Conservation (phyloP, 2,329 filamentous ascomycete species). For the Ophiostoma sp. region DNA sequence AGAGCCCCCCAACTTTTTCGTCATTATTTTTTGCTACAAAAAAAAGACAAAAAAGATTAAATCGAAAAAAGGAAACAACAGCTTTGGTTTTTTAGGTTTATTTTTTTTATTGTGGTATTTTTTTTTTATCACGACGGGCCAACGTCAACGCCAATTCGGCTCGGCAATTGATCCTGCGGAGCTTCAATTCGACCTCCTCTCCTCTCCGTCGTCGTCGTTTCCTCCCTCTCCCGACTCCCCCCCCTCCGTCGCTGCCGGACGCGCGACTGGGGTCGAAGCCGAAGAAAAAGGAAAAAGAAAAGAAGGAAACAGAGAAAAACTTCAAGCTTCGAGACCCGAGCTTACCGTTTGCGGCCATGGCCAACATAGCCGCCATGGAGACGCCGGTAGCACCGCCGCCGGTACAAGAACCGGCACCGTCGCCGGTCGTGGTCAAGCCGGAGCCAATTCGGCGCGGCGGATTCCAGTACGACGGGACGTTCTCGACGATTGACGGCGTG, state of each 20-base stretch:
- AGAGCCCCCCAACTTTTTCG: conserved; percentile 15
- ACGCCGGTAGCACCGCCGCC: conserved; percentile 5
- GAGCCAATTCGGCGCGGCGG: conserved; percentile 35
- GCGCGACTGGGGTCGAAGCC: not conserved
- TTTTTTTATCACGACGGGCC: not conserved
- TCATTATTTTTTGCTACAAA: conserved; percentile 26
- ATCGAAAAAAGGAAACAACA: conserved; percentile 25
- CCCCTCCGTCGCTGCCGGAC: not conserved
- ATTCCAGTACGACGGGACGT: conserved; percentile 36
- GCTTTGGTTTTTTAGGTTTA: not conserved
- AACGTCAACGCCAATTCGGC: not conserved
- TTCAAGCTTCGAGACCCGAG: not conserved
- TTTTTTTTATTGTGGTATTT: conserved; percentile 9
- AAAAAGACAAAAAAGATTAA: conserved; percentile 27
- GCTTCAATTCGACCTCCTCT: not conserved
- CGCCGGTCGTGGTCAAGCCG: conserved; percentile 24
- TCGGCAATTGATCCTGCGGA: not conserved
- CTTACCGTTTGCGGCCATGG: not conserved
- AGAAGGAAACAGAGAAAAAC: not conserved
- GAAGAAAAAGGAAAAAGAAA: not conserved
- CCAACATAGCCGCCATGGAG: conserved; percentile 10
- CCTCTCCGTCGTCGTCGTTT: not conserved
- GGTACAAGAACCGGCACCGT: not conserved
- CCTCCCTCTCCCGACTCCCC: not conserved
- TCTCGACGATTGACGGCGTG: conserved; percentile 31